Evolutionary conservation across 192 early-diverging fungal genomes (phyloP).

Genomic region (Coemansia sp.): DNA sequence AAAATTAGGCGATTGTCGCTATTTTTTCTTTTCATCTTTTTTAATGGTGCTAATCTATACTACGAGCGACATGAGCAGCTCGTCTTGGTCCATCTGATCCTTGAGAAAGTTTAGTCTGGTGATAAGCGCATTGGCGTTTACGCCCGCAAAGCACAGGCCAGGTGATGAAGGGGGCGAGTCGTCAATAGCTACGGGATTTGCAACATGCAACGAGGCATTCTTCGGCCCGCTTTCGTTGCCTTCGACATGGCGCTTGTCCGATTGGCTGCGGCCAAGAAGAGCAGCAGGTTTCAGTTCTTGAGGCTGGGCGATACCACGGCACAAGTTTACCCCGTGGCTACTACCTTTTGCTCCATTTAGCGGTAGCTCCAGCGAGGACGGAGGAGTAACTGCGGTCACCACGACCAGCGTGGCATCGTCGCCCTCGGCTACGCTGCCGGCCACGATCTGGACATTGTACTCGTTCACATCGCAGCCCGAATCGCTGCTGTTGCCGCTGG

Average conservation of each 20-base stretch:
- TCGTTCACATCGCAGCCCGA: background rate
- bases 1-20: background rate
- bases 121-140: slow-evolving; percentile 45
- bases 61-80: slow-evolving; percentile 16
- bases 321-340: slow-evolving; percentile 1
- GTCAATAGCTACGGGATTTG: background rate
- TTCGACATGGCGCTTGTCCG: background rate
- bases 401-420: slow-evolving; percentile 6
- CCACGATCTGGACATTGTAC: background rate
- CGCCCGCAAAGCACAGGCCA: slow-evolving; percentile 22
- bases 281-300: background rate
- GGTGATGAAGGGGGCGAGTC: slow-evolving; percentile 14
- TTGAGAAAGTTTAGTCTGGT: slow-evolving; percentile 46
- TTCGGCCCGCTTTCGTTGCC: background rate
- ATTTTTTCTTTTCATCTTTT: background rate
- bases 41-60: background rate
- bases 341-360: background rate
- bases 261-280: background rate
- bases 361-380: background rate
- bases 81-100: slow-evolving; percentile 46
- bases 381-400: background rate
- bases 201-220: background rate
- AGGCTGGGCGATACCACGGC: background rate
- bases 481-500: slow-evolving; percentile 5
- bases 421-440: background rate